Evolutionary conservation across 306 rosid species (phyloP), one percentile per base, ranked within the genome.

Genomic region (Pterocarpus santalinus): DNA sequence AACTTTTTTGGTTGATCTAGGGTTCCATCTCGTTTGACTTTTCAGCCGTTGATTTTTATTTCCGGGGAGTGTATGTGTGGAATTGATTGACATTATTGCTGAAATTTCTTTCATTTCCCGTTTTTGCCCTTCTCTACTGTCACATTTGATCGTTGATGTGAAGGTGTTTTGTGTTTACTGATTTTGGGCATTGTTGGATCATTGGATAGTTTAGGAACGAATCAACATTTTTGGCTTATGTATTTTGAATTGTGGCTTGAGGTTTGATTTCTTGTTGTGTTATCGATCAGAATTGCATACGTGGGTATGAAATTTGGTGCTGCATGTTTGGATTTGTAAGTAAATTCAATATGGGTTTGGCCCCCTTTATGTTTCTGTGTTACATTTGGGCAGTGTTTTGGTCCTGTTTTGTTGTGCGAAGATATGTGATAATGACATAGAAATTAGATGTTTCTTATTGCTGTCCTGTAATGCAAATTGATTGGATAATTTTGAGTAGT

Each of bases 21-120:
- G 86, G 84, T 85, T 72, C 64, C 43, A 69, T 74, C 4, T 7
- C 35, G 81, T 77, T 80, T 83, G 81, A 76, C 81, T 73, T 80
- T 80, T 41, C 35, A 15, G 49, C 3, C 28, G 47, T 56, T 64
- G 30, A 61, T 58, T 82, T 80, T 77, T 75, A 12, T 52, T 68
- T 10, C 63, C 4, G 33, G 16, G 8, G 4, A 32, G 5, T 41
- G 3, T 8, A 0, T 52, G 33, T 56, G 13, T 6, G 57, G 36
- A 55, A 17, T 72, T 8, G 53, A 7, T 46, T 62, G 38, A 12
- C 34, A 16, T 39, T 30, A 0, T 32, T 36, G 7, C 44, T 69
- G 13, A 6, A 70, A 9, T 17, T 74, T 71, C 44, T 4, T 41
- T 35, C 4, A 4, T 5, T 73, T 80, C 63, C 28, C 64, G 3